These are phyloP conservation scores for Lycium ferocissimum DNA, from an alignment of 257 asterid species.

Conservation along the genomic window DNA sequence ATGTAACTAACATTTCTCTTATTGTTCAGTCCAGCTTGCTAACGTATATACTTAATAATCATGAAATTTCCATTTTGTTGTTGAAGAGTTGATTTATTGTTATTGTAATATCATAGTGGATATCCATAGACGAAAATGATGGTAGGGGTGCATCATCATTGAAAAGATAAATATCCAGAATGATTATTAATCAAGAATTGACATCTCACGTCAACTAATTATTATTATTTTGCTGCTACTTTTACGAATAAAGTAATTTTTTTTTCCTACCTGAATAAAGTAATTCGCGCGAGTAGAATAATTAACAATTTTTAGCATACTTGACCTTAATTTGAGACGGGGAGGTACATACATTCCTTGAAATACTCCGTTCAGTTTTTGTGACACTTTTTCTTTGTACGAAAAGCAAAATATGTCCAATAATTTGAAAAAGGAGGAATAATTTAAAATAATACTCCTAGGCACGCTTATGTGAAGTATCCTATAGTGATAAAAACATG, in stretches of 20 bases:
- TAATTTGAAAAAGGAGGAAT: not conserved
- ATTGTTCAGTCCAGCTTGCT: too few relatives aligned
- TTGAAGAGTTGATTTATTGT: not conserved
- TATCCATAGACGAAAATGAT: not conserved
- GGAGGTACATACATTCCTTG: not conserved
- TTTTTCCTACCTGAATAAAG: not conserved
- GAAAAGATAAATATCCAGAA: too few relatives aligned
- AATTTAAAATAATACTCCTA: not conserved
- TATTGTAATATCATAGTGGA: not conserved
- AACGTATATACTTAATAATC: not conserved
- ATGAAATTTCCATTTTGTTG: not conserved
- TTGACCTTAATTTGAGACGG: not conserved
- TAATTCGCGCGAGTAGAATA: not conserved
- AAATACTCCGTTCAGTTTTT: not conserved
- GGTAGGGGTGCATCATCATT: not conserved
- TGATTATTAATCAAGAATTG: not conserved
- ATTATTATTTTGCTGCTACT: not conserved
- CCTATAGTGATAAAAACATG: not conserved
- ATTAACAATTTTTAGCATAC: not conserved
- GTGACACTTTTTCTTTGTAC: not conserved
- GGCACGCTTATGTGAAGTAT: not conserved
- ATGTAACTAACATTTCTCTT: not conserved
- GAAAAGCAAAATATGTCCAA: not conserved
- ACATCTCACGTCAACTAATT: not conserved
- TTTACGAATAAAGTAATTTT: too few relatives aligned